These are phyloP conservation scores for Albugo candida DNA, from an alignment of 352 stramenopile genomes.

Conservation along the genomic window DNA sequence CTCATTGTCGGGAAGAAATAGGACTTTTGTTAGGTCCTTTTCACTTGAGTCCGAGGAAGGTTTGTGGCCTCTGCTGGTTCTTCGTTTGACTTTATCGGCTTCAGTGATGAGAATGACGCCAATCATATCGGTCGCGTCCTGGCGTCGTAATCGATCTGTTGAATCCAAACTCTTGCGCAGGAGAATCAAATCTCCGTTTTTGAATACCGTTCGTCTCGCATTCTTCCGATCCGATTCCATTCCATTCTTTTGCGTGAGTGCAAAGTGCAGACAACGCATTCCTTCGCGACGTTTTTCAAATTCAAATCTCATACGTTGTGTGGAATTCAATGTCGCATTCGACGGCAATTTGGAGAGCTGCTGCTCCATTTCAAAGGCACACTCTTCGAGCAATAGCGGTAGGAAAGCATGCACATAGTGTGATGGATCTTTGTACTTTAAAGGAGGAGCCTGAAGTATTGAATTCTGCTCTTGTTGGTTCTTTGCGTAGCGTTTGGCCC, in stretches of 20 bases:
- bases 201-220: conserved; percentile 32
- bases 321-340: conserved; percentile 26
- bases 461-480: conserved; percentile 8
- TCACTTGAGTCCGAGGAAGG: conserved; percentile 17
- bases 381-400: conserved; percentile 64
- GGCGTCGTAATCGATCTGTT: conserved; percentile 13
- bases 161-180: conserved; percentile 10
- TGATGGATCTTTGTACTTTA: conserved; percentile 45
- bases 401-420: conserved; percentile 68
- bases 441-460: conserved; percentile 20
- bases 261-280: conserved; percentile 65
- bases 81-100: conserved; percentile 30
- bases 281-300: conserved; percentile 61
- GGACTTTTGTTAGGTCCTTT: conserved; percentile 41
- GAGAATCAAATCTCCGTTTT: conserved; percentile 58
- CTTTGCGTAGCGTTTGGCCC: no score
- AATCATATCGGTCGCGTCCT: conserved; percentile 15
- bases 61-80: conserved; percentile 18
- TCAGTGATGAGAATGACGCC: conserved; percentile 61
- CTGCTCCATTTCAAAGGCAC: conserved; percentile 62
- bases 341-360: conserved; percentile 26
- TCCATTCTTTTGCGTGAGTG: conserved; percentile 31
- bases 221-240: conserved; percentile 1
- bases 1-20: conserved; percentile 69
- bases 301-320: conserved; percentile 24